Evolutionary conservation across 371 early-diverging fungal species (phyloP).

Genomic region (Syncephalis plumigaleata): DNA sequence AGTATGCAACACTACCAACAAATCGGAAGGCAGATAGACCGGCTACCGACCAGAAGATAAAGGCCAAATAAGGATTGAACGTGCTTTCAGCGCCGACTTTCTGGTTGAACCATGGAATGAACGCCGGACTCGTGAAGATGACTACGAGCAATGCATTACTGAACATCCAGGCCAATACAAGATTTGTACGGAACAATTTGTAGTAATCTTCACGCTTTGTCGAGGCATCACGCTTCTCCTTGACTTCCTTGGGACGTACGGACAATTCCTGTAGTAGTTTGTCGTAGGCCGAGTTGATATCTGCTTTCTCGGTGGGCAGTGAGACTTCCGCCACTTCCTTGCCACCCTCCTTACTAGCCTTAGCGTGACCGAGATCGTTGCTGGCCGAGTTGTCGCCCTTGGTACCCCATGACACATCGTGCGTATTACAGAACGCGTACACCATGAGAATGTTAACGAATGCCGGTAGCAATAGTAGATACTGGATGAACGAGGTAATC

Average conservation of each 20-base stretch:
- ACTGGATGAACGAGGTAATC: constrained; percentile 75
- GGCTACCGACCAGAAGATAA: constrained; percentile 73
- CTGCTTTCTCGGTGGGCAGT: constrained; percentile 18
- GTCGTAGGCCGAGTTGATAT: constrained; percentile 42
- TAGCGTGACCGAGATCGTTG: constrained; percentile 10
- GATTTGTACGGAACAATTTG: constrained; percentile 60
- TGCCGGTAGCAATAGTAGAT: constrained; percentile 63
- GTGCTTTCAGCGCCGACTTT: constrained; percentile 1
- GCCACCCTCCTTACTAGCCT: constrained; percentile 13
- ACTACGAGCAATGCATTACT: constrained; percentile 56
- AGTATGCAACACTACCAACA: constrained; percentile 45
- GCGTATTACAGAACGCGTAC: constrained; percentile 84
- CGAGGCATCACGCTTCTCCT: constrained; percentile 44
- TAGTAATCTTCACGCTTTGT: constrained; percentile 77
- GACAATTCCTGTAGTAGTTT: constrained; percentile 29
- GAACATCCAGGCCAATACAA: constrained; percentile 73
- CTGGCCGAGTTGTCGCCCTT: constrained; percentile 53
- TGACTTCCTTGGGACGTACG: constrained; percentile 14
- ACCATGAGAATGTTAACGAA: constrained; percentile 79
- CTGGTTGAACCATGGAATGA: constrained; percentile 9
- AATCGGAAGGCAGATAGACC: constrained; percentile 54
- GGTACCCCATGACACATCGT: constrained; percentile 91
- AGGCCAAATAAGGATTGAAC: constrained; percentile 18
- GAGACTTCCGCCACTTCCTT: constrained; percentile 13
- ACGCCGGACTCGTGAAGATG: constrained; percentile 19